Percentiles rank a stretch among this genome's conserved stretches.
Conservation (phyloP, 2,329 filamentous ascomycete genomes). For the Chalaropsis thielavioides region DNA sequence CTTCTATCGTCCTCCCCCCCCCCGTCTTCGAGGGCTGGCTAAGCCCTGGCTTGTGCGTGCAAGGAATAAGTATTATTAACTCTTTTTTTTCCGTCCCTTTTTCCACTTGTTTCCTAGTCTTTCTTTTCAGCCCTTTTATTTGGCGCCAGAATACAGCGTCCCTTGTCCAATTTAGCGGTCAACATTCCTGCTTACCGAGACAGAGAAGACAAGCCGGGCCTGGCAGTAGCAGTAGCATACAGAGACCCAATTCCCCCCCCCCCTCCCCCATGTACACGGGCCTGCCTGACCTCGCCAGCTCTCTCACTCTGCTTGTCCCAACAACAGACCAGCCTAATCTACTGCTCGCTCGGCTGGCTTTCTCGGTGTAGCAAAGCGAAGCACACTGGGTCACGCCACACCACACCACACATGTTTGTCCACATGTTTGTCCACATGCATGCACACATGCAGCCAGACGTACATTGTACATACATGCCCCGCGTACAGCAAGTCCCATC, state of each 20-base stretch:
- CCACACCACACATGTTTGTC: too few relatives aligned
- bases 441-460: not conserved
- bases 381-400: too few relatives aligned
- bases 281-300: too few relatives aligned
- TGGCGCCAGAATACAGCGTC: not conserved
- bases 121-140: not conserved
- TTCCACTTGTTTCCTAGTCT: not conserved
- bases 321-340: too few relatives aligned
- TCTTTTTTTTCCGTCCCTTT: not conserved
- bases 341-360: too few relatives aligned
- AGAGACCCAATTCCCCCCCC: too few relatives aligned
- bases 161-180: constrained; percentile 2
- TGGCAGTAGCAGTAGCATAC: too few relatives aligned
- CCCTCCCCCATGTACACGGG: too few relatives aligned
- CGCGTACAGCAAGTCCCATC: not conserved
- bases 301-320: too few relatives aligned
- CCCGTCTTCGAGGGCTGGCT: not conserved
- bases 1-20: too few relatives aligned
- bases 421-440: too few relatives aligned
- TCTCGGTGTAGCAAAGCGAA: too few relatives aligned
- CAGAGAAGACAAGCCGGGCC: not conserved
- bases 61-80: not conserved
- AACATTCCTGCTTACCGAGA: not conserved
- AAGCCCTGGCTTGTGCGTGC: not conserved
- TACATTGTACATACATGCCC: not conserved